Evolutionary conservation across 106 monocot genomes (phyloP), one percentile per base, ranked within the genome.

Genomic region (Acorus calamus): DNA sequence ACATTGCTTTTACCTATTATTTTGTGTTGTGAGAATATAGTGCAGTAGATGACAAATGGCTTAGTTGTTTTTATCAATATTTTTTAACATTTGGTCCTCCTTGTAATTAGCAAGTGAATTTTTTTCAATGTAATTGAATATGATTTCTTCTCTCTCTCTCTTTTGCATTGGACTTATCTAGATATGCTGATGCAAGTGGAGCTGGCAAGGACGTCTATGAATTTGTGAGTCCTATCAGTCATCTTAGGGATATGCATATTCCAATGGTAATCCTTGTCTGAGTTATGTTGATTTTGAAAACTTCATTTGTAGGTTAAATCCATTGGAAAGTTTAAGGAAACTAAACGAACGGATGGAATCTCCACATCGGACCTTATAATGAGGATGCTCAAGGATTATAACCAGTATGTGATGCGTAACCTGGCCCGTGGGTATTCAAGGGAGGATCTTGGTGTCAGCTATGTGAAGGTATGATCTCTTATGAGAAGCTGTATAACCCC

Each of bases 131-230:
- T 28, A 28, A 28, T 28, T 28, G 28, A 28, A 28, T 28, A 28
- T 28, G 28, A 28, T 28, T 68, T 68, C 45, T 11, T 48, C 7
- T 9, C 10, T 10, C 5, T 54, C 65, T 55, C 61, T 74, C 63
- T 12, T 77, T 60, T 53, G 4, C 51, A 51, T 65, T 11, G 47
- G 42, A 74, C 53, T 44, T 67, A 14, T 76, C 46, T 76, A 96
- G 96, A 74, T 96, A 96, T 83, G 90, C 96, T 70, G 96, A 96
- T 82, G 66, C 87, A 78, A 96, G 87, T 77, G 90, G 96, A 76
- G 96, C 96, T 74, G 87, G 87, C 48, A 87, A 90, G 3, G 96
- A 96, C 81, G 96, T 96, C 47, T 96, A 96, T 83, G 96, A 90
- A 80, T 87, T 83, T 81, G 96, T 90, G 67, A 80, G 83, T 84